Base-by-base conservation (phyloP, 345 rosid genomes). In the Moricandia arvensis region DNA sequence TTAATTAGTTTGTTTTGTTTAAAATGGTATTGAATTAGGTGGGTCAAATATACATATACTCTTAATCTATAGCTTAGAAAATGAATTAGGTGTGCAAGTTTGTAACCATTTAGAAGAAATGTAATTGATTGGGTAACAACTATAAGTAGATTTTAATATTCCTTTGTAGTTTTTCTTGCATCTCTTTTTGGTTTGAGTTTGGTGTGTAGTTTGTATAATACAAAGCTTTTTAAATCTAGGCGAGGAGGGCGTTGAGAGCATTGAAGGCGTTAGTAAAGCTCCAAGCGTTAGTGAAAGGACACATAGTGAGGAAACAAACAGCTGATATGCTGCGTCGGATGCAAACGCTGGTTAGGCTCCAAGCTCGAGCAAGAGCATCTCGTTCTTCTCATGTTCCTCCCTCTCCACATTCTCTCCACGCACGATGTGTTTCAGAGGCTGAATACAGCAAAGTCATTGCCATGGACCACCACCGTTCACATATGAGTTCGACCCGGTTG, bases 241-340 rank as follows among this genome's bases (percentile, higher is more conserved):
- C 97, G 16, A 88, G 96, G 83, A 89, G 97, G 74, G 97, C 99
- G 0, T 76, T 96, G 64, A 85, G 92, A 68, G 99, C 98, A 35
- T 73, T 96, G 66, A 96, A 87, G 87, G 93, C 95, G 6, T 72
- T 96, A 80, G 98, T 96, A 79, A 91, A 89, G 86, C 97, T 96
- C 65, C 97, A 96, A 80, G 99, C 99, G 6, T 66, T 93, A 73
- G 98, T 88, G 68, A 91, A 96, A 68, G 98, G 99, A 4, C 87
- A 96, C 81, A 90, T 96, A 54, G 91, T 89, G 75, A 87, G 99
- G 75, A 96, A 96, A 81, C 88, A 86, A 82, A 91, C 91, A 9
- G 80, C 91, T 17, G 90, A 87, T 66, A 87, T 88, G 97, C 85
- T 90, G 34, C 89, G 88, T 66, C 80, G 93, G 21, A 96, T 93